Conservation (phyloP, 306 rosid genomes). For the Prunus dulcis region DNA sequence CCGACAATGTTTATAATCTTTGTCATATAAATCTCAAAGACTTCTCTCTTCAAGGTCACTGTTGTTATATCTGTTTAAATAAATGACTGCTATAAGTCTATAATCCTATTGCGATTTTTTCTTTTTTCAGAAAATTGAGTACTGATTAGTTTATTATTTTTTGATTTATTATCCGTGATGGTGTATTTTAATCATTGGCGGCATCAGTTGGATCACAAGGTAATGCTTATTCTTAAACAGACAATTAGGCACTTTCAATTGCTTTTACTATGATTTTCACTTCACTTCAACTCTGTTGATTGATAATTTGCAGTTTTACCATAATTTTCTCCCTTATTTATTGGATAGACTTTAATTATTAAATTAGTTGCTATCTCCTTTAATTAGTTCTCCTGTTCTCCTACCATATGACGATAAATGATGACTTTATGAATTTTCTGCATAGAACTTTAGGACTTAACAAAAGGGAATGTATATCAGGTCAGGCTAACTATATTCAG, state of each 20-base stretch:
- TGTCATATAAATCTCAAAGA: slow-evolving; percentile 65
- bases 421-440: background rate
- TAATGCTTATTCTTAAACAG: slow-evolving; percentile 6
- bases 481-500: background rate
- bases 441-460: background rate
- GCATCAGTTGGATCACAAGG: slow-evolving; percentile 59
- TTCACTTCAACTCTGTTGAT: background rate
- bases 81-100: background rate
- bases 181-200: slow-evolving; percentile 27
- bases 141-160: slow-evolving; percentile 26
- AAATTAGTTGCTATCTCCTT: background rate
- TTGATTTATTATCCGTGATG: slow-evolving; percentile 15
- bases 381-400: background rate
- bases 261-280: background rate
- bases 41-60: slow-evolving; percentile 74
- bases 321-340: background rate
- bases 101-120: slow-evolving; percentile 11
- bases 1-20: slow-evolving; percentile 44
- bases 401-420: background rate
- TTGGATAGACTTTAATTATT: background rate
- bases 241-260: background rate
- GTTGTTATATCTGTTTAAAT: slow-evolving; percentile 15
- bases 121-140: background rate
- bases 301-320: background rate
- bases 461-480: background rate